Conservation (phyloP, 2,329 filamentous ascomycete genomes). For the Fusarium armeniacum region DNA sequence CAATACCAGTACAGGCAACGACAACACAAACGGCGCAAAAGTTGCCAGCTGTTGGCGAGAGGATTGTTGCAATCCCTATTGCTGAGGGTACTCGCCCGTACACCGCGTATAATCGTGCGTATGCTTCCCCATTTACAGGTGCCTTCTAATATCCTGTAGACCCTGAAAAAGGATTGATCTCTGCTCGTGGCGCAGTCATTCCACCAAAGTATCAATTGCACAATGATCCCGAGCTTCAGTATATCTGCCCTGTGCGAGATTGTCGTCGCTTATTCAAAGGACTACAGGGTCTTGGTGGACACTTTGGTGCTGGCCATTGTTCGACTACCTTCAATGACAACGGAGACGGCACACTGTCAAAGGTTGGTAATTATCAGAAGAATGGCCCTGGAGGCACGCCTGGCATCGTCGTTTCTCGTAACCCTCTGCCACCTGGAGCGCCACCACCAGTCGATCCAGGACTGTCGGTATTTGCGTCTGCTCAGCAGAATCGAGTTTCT, state of each 20-base stretch:
- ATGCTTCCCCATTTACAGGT: background rate
- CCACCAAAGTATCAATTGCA: conserved; percentile 53
- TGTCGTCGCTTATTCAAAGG: conserved; percentile 52
- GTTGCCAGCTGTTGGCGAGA: conserved; percentile 13
- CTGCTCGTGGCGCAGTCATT: conserved; percentile 51
- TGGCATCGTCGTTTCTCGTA: conserved; percentile 51
- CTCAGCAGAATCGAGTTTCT: conserved; percentile 23
- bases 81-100: conserved; percentile 41
- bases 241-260: conserved; percentile 56
- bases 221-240: conserved; percentile 44
- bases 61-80: conserved; percentile 27
- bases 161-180: conserved; percentile 10
- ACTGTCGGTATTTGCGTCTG: conserved; percentile 13
- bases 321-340: conserved; percentile 57
- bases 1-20: background rate
- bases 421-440: conserved; percentile 42
- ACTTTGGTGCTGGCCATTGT: conserved; percentile 49
- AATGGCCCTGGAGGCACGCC: conserved; percentile 39
- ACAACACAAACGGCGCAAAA: background rate
- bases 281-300: conserved; percentile 45
- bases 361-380: conserved; percentile 49
- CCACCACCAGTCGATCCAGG: conserved; percentile 40
- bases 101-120: conserved; percentile 35
- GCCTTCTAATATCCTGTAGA: conserved; percentile 34
- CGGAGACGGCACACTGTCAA: conserved; percentile 57